These are phyloP conservation scores for Pythium periplocum DNA, from an alignment of 352 stramenopile genomes.

Conservation along the genomic window DNA sequence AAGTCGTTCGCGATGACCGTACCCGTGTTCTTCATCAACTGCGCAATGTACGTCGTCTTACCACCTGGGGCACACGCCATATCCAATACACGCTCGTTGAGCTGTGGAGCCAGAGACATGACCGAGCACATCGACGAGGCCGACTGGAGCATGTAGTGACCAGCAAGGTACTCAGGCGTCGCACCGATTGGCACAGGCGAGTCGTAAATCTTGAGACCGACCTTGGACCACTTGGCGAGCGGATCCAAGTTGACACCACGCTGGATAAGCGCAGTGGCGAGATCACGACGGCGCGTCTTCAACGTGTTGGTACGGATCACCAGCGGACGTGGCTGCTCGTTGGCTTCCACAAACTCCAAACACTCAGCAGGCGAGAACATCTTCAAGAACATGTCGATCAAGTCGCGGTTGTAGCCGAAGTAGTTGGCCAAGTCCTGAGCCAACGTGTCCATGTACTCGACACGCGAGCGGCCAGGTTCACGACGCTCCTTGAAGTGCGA, in stretches of 20 bases:
- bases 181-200: conserved; percentile 98
- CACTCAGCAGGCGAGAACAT: conserved; percentile 98
- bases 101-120: conserved; percentile 95
- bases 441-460: conserved; percentile 94
- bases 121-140: conserved; percentile 98
- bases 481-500: conserved; percentile 93
- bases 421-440: conserved; percentile 94
- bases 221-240: conserved; percentile 98
- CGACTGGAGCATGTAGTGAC: conserved; percentile 99
- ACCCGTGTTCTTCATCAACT: conserved; percentile 99
- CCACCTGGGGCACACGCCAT: conserved; percentile 98
- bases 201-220: conserved; percentile 98
- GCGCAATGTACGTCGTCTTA: conserved; percentile 99
- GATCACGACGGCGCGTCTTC: conserved; percentile 97
- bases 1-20: conserved; percentile 99
- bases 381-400: conserved; percentile 96
- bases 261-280: conserved; percentile 98
- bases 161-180: conserved; percentile 99
- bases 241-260: conserved; percentile 98
- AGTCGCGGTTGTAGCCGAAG: conserved; percentile 98
- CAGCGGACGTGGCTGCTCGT: conserved; percentile 95
- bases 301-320: conserved; percentile 99
- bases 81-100: conserved; percentile 96
- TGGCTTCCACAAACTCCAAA: conserved; percentile 98
- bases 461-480: conserved; percentile 88